Evolutionary conservation across 2,329 filamentous ascomycete genomes (phyloP).

Genomic region (Tolypocladium sp.): DNA sequence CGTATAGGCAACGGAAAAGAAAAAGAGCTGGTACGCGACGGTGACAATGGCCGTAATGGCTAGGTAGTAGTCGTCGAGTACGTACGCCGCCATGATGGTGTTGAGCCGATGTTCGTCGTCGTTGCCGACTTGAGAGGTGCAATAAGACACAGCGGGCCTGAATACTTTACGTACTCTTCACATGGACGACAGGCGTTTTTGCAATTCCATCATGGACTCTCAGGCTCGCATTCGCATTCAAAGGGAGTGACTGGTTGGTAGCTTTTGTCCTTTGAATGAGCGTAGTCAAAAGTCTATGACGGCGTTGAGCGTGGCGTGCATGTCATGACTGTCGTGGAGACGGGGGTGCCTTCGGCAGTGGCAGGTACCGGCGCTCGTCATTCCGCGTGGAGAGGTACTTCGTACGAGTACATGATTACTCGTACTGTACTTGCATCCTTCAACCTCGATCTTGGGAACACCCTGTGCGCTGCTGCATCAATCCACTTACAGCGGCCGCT

Average conservation of each 20-base stretch:
- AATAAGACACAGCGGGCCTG: too few species aligned
- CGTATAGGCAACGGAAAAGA: slow-evolving; percentile 58
- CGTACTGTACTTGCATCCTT: too few species aligned
- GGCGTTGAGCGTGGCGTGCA: not conserved
- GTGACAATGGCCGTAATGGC: slow-evolving; percentile 61
- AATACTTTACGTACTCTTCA: too few species aligned
- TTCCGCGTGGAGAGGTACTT: not conserved
- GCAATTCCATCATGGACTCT: not conserved
- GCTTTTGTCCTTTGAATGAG: not conserved
- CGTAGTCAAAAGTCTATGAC: not conserved
- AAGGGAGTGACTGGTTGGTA: not conserved
- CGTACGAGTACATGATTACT: too few species aligned
- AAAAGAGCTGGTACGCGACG: slow-evolving; percentile 59
- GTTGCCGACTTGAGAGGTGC: not conserved
- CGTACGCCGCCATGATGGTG: slow-evolving; percentile 29
- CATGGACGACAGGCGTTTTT: not conserved
- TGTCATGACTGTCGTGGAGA: too few species aligned
- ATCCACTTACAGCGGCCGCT: not conserved
- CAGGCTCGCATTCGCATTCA: not conserved
- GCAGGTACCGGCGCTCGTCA: not conserved
- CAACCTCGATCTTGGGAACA: too few species aligned
- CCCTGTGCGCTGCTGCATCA: too few species aligned
- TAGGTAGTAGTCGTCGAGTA: slow-evolving; percentile 64
- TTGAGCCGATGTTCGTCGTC: not conserved
- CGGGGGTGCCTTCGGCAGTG: too few species aligned